These are phyloP conservation scores for Zygosaccharomyces bisporus DNA, from an alignment of 805 yeast species.

Conservation along the genomic window DNA sequence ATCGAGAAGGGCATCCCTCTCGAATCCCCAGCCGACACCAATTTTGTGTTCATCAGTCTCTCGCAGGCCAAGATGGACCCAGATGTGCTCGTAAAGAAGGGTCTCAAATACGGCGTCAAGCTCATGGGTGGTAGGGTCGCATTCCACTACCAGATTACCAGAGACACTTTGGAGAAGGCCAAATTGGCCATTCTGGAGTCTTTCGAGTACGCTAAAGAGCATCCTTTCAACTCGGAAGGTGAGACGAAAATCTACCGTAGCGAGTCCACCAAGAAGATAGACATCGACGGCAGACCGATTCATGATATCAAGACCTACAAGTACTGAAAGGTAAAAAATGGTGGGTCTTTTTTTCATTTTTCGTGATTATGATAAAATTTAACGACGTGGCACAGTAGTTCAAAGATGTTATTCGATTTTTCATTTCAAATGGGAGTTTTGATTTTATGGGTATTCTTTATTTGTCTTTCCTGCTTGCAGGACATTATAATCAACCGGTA, in stretches of 20 bases:
- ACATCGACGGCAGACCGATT: conserved; percentile 32
- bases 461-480: neutral
- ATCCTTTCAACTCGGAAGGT: conserved; percentile 51
- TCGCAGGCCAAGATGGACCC: conserved; percentile 53
- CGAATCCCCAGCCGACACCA: conserved; percentile 77
- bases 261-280: conserved; percentile 34
- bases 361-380: conserved; percentile 5
- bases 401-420: conserved; percentile 11
- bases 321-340: conserved; percentile 23
- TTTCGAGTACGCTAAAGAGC: conserved; percentile 46
- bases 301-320: conserved; percentile 35
- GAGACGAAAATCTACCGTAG: conserved; percentile 47
- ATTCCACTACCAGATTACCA: conserved; percentile 66
- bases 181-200: conserved; percentile 58
- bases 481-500: conserved; percentile 10
- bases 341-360: neutral
- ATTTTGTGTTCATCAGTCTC: conserved; percentile 74
- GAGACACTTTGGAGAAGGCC: conserved; percentile 52
- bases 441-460: conserved; percentile 7
- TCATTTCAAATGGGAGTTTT: conserved; percentile 19
- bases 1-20: conserved; percentile 49
- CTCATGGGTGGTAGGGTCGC: conserved; percentile 74
- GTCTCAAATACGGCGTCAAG: conserved; percentile 57
- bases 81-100: conserved; percentile 49
- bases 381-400: conserved; percentile 25